Evolutionary conservation across 495 filamentous ascomycete species (phyloP).

Genomic region (Parathielavia appendiculata): DNA sequence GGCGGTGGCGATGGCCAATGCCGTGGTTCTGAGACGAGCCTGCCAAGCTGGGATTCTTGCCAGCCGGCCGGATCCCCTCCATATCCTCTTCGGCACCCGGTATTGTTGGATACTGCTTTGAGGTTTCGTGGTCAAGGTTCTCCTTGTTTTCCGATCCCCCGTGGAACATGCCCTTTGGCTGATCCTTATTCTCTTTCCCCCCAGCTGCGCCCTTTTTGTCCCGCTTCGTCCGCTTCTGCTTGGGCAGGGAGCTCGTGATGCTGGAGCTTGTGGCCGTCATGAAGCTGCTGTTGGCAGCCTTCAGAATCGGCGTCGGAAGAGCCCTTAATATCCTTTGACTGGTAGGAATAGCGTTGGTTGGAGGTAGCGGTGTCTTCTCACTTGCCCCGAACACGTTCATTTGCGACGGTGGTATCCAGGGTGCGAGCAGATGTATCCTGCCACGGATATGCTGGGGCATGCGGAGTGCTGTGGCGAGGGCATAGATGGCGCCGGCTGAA

Average conservation of each 20-base stretch:
- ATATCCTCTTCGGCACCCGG: slow-evolving; percentile 34
- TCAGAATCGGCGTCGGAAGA: slow-evolving; percentile 85
- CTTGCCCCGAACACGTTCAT: slow-evolving; percentile 72
- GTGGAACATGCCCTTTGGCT: slow-evolving; percentile 35
- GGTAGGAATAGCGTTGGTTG: slow-evolving; percentile 79
- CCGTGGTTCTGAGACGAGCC: slow-evolving; percentile 23
- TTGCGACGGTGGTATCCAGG: slow-evolving; percentile 98
- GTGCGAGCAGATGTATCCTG: slow-evolving; percentile 88
- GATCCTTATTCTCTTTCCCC: slow-evolving; percentile 25
- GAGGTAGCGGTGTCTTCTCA: slow-evolving; percentile 61
- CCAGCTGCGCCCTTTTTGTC: slow-evolving; percentile 43
- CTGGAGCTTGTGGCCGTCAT: slow-evolving; percentile 88
- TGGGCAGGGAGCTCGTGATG: slow-evolving; percentile 72
- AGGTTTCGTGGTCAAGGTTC: slow-evolving; percentile 28
- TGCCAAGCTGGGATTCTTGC: slow-evolving; percentile 22
- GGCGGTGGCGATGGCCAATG: slow-evolving; percentile 28
- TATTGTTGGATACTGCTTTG: slow-evolving; percentile 22
- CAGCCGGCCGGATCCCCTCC: slow-evolving; percentile 34
- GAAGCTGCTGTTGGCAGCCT: slow-evolving; percentile 90
- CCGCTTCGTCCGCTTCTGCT: slow-evolving; percentile 52
- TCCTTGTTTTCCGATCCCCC: slow-evolving; percentile 38
- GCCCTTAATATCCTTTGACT: slow-evolving; percentile 87
- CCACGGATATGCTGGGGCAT: slow-evolving; percentile 96
- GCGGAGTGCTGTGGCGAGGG: slow-evolving; percentile 87
- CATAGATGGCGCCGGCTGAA: slow-evolving; percentile 95